Percentiles rank a stretch among this genome's conserved stretches.
phyloP scores from a whole-genome alignment of 495 filamentous ascomycete genomes.

The Apiosordaria backusii region DNA sequence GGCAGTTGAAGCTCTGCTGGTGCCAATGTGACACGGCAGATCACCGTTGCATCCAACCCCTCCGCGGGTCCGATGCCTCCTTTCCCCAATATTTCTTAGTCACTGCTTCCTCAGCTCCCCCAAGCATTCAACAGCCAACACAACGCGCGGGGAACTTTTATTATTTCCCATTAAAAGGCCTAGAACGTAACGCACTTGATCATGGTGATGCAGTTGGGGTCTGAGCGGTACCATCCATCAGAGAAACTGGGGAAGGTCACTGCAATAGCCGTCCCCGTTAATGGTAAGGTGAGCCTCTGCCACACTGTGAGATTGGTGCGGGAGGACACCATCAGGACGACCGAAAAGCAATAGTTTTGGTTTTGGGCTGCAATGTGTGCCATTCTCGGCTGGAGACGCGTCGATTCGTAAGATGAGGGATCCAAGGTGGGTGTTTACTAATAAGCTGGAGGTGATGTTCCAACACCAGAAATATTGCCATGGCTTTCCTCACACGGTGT shows the following conservation, averaged over 20 bases:
- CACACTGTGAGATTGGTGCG: neutral
- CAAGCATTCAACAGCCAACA: neutral
- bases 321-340: neutral
- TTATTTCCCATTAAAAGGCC: neutral
- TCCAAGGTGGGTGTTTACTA: too few species aligned
- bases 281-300: neutral
- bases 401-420: neutral
- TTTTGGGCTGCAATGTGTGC: neutral
- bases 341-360: neutral
- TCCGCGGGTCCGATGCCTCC: too few species aligned
- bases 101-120: neutral
- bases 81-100: neutral
- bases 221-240: neutral
- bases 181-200: neutral
- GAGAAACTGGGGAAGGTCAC: neutral
- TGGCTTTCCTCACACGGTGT: neutral
- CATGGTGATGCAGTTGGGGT: too few species aligned
- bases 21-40: constrained; percentile 1
- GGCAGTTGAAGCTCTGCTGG: constrained; percentile 7
- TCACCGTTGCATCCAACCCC: neutral
- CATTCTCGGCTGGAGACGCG: neutral
- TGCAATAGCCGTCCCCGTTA: neutral
- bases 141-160: neutral
- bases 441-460: too few species aligned
- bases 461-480: neutral